phyloP scores from a whole-genome alignment of 805 yeast species.

The Ogataea corticis region DNA sequence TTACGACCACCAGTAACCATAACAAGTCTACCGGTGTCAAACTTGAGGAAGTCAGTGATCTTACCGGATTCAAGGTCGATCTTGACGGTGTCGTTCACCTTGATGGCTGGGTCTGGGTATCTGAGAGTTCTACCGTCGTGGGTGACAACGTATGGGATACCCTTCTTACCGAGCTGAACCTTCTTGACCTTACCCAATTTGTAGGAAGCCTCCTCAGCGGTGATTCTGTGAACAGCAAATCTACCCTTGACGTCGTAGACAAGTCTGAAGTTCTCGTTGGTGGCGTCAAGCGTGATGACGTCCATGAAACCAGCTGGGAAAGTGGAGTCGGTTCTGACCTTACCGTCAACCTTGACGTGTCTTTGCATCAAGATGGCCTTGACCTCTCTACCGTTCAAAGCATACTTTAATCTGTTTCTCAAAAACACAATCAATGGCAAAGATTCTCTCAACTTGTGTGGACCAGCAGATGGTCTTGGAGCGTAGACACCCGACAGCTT shows the following conservation, averaged over 20 bases:
- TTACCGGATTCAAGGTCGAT: slow-evolving; percentile 95
- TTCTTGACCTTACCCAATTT: slow-evolving; percentile 97
- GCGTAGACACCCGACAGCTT: slow-evolving; percentile 99
- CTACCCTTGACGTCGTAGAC: slow-evolving; percentile 98
- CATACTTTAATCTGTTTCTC: slow-evolving; percentile 98
- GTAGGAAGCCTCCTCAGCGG: slow-evolving; percentile 98
- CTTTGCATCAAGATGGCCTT: slow-evolving; percentile 98
- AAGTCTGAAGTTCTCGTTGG: slow-evolving; percentile 99
- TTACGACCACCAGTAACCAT: slow-evolving; percentile 98
- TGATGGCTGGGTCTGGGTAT: slow-evolving; percentile 98
- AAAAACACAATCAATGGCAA: slow-evolving; percentile 95
- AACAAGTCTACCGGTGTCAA: slow-evolving; percentile 89
- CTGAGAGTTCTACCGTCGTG: slow-evolving; percentile 99
- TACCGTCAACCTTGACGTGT: slow-evolving; percentile 97
- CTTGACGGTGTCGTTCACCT: slow-evolving; percentile 97
- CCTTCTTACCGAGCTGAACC: slow-evolving; percentile 97
- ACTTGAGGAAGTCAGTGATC: slow-evolving; percentile 83
- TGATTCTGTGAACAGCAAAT: slow-evolving; percentile 99
- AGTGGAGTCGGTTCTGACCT: slow-evolving; percentile 98
- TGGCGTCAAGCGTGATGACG: slow-evolving; percentile 94
- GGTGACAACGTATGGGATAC: slow-evolving; percentile 97
- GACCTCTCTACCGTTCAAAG: slow-evolving; percentile 98
- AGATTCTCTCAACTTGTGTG: slow-evolving; percentile 98
- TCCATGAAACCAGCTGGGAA: slow-evolving; percentile 99
- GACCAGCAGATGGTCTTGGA: slow-evolving; percentile 99